Base-by-base conservation (phyloP, 108 stramenopile genomes). In the Pseudonitzschia delicatissima region DNA sequence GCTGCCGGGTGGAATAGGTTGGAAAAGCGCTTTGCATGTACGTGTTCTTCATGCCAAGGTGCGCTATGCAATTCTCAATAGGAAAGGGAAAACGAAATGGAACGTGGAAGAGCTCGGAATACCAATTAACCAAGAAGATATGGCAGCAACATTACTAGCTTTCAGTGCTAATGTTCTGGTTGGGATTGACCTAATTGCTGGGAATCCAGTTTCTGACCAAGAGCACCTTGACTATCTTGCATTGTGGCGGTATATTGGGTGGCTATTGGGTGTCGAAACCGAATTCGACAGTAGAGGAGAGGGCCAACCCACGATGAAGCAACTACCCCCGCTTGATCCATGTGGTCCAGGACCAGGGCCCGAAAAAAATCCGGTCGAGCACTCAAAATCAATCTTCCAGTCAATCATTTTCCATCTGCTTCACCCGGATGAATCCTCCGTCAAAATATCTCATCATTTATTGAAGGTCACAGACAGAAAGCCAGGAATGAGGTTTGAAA, bases 111-210 rank as follows among this genome's bases (percentile, higher is more conserved):
- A 48, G 25, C 62, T 77, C 66, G 92, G 92, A 37, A 64, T 93
- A 17, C 92, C 92, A 3, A 88, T 93, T 65, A 93, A 93, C 62
- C 85, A 89, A 72, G 92, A 93, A 63, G 92, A 93, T 59, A 86
- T 87, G 87, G 79, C 85, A 18, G 92, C 87, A 18, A 93, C 89
- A 0, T 55, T 91, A 23, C 66, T 90, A 15, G 89, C 92, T 11
- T 93, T 93, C 59, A 83, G 81, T 55, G 71, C 76, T 7, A 90
- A 93, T 73, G 80, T 82, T 26, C 50, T 93, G 36, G 4, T 77
- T 29, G 92, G 89, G 29, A 81, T 86, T 45, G 92, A 93, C 53
- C 66, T 85, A 2, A 29, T 87, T 3, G 39, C 81, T 12, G 92
- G 89, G 0, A 52, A 29, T 12, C 70, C 83, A 17, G 12, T 93